Base-by-base conservation (phyloP, 192 early-diverging fungal genomes). In the Pilaira anomala region DNA sequence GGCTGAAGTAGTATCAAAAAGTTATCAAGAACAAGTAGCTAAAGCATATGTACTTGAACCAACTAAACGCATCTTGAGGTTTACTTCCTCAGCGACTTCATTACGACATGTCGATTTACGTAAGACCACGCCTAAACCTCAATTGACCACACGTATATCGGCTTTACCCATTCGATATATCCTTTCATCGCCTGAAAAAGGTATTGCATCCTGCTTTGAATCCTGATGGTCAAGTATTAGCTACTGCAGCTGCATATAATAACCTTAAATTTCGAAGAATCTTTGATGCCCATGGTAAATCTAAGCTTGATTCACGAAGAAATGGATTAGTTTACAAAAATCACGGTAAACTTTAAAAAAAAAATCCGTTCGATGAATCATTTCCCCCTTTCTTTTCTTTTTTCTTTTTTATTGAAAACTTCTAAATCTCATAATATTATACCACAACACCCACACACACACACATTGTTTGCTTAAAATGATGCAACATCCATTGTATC, bases 191-290 rank as follows among this genome's bases (percentile, higher is more conserved):
- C 92, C 96, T 0, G 91, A 92, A 62, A n/a, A 85, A 84, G 36
- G 78, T 96, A 3, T 78, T 98, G 28, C 96, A 98, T 63, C 83
- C 94, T 16, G 86, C 97, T 3, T 73, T 93, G 50, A 93, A 90
- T 36, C 95, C 95, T 6, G 94, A 97, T 69, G 93, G 93, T 6
- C 89, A 97, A 66, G 85, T 87, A 6, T 81, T 99, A 13, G 94
- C 96, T 6, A 98, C 93, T 3, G 90, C 92, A 1, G 88, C 96
- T n/a, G 89, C 91, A 50, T 95, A 99, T 73, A 91, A 96, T 62
- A 96, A 91, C 30, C 74, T 99, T 51, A 91, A 96, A 68, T 97
- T 99, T 73, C 98, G 97, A 95, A 88, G 83, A 58, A 72, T 97
- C 30, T 98, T 94, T 76, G 87, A 91, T 50, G 39, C 66, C 11